Evolutionary conservation across 139 green algal species (phyloP), one percentile per base, ranked within the genome.

Genomic region (Gonium pectorale): DNA sequence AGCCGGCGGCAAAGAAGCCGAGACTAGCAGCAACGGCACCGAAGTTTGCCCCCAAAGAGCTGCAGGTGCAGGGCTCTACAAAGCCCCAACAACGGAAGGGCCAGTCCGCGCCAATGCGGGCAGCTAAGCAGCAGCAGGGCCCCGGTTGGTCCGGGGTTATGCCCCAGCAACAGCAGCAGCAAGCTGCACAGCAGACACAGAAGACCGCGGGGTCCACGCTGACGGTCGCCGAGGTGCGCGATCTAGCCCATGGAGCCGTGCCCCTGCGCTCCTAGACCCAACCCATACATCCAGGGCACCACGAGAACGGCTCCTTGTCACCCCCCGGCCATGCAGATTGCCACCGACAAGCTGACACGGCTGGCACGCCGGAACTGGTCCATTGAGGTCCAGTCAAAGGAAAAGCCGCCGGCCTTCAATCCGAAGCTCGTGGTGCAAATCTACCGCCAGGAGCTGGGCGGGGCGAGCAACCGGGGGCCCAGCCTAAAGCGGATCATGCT

Each of bases 381-480:
- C 56, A 83, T 68, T 8, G 66, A 70, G 37, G 79, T 63, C 9
- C 75, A 51, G 26, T 9, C 62, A 0, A 29, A 33, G 63, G 15
- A 71, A 0, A 63, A 54, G 26, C 43, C 80, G 0, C 91, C 92
- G 5, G 69, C 87, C 2, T 97, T 96, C 78, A 73, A 91, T 24
- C 79, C 93, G 0, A 86, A 86, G 38, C 74, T 98, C 19, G 95
- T 98, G 67, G 22, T 86, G 33, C 46, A 85, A 29, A 91, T 96
- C 37, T 96, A 96, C 63, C 81, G 60, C 5, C 62, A 92, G 24
- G 93, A 96, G 89, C 88, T 97, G 71, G 87, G 88, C 2, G 92
- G 92, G 0, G 79, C 40, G 3, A 73, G 67, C 2, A 44, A 87
- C 27, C 70, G 74, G 62, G 81, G 90, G 3, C 91, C 91, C 29